These are phyloP conservation scores for Phytophthora fragariae DNA, from an alignment of 352 stramenopile genomes.

Conservation along the genomic window DNA sequence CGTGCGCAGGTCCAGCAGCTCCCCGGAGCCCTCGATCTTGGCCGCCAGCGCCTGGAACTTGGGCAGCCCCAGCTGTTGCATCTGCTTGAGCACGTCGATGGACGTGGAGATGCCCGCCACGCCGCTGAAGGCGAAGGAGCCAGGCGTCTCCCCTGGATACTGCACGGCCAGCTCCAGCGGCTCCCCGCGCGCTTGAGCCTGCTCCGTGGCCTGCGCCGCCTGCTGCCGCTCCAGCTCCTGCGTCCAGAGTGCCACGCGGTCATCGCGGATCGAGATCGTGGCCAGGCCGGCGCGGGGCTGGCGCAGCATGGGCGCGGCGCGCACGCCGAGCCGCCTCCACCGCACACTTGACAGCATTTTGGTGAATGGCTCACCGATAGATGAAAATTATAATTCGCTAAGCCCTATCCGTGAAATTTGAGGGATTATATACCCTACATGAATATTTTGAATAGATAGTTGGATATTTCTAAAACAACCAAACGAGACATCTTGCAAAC, in stretches of 20 bases:
- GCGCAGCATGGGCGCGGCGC: slow-evolving; percentile 10
- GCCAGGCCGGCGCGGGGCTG: slow-evolving; percentile 23
- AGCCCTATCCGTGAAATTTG: no score
- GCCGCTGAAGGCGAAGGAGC: slow-evolving; percentile 53
- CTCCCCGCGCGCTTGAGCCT: slow-evolving; percentile 23
- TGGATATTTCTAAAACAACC: no score
- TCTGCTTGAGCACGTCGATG: slow-evolving; percentile 70
- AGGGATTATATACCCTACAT: no score
- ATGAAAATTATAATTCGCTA: no score
- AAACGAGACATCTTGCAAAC: no score
- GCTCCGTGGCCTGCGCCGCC: slow-evolving; percentile 6
- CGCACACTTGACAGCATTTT: slow-evolving; percentile 30
- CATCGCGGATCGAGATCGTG: slow-evolving; percentile 53
- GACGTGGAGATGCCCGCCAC: slow-evolving; percentile 52
- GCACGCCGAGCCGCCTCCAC: slow-evolving; percentile 23
- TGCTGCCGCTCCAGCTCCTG: slow-evolving; percentile 63
- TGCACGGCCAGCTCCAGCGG: slow-evolving; percentile 62
- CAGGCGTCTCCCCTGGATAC: slow-evolving; percentile 21
- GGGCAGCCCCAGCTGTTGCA: slow-evolving; percentile 57
- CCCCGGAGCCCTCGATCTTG: slow-evolving; percentile 45
- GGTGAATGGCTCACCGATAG: not conserved
- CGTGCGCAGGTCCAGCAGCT: slow-evolving; percentile 64
- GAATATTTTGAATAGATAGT: no score
- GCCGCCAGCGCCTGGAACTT: slow-evolving; percentile 71
- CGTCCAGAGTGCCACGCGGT: slow-evolving; percentile 61